Evolutionary conservation across 1,139 yeast genomes (phyloP).

Genomic region (Lodderomyces theae): DNA sequence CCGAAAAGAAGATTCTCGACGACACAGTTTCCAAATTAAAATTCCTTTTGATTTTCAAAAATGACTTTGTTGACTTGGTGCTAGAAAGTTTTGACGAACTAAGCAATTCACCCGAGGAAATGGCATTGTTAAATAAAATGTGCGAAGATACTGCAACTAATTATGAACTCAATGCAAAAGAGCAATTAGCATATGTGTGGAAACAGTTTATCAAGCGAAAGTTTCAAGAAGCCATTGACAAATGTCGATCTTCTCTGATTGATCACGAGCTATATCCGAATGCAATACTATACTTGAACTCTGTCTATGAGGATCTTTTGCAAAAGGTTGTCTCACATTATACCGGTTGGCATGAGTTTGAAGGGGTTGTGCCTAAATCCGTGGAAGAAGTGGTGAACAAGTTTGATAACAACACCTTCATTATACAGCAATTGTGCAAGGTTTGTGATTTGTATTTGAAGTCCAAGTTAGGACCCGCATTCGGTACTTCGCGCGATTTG

Average conservation of each 20-base stretch:
- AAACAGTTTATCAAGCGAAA: background rate
- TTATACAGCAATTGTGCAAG: constrained; percentile 30
- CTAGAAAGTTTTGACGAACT: background rate
- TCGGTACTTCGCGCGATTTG: constrained; percentile 14
- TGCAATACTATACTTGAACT: background rate
- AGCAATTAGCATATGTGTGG: background rate
- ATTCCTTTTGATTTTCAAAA: background rate
- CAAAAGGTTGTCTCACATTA: background rate
- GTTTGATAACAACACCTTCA: background rate
- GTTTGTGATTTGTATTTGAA: constrained; percentile 35
- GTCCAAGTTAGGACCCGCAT: constrained; percentile 8
- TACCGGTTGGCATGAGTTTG: constrained; percentile 19
- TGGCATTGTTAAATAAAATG: background rate
- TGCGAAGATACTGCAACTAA: background rate
- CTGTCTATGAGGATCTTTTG: background rate
- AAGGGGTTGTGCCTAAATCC: constrained; percentile 19
- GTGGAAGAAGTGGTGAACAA: background rate
- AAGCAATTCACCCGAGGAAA: background rate
- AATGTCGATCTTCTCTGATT: background rate
- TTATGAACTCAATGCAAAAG: background rate
- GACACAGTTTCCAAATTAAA: constrained; percentile 12
- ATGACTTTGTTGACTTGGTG: background rate
- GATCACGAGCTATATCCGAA: background rate
- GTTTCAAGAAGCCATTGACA: background rate
- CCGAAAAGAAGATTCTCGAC: constrained; percentile 20